Base-by-base conservation (phyloP, 768 basidiomycete genomes). In the Symmetrospora coprosmae region DNA sequence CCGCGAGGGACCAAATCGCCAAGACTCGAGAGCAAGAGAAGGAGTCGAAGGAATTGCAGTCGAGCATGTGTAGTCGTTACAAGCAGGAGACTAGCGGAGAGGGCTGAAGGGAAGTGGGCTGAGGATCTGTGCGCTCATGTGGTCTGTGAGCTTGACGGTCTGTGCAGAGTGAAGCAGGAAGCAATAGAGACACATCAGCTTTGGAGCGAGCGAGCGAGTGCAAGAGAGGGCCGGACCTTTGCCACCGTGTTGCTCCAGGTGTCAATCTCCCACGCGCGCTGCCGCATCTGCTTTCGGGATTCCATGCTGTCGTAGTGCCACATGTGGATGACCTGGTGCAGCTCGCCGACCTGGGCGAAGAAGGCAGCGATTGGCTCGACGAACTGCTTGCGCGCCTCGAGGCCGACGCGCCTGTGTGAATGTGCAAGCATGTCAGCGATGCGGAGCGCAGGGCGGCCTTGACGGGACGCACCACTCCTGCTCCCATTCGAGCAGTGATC, bases 401-500 rank as follows among this genome's bases (percentile, higher is more conserved):
- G 86, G 9, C 94, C 94, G 70, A 78, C 79, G 63, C 90, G 81
- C 92, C 88, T 90, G 63, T 40, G 39, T 35, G 9, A 17, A 46
- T n/a, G 0, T 2, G 5, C 19, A 5, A 0, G 51, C 66, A 13
- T 34, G n/a, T n/a, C n/a, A n/a, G n/a, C n/a, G n/a, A n/a, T n/a
- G n/a, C n/a, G n/a, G n/a, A n/a, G n/a, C n/a, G n/a, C n/a, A n/a
- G n/a, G n/a, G n/a, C n/a, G n/a, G n/a, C n/a, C n/a, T n/a, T n/a
- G n/a, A n/a, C n/a, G n/a, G n/a, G n/a, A n/a, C n/a, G n/a, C n/a
- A 89, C 89, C 94, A 97, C 63, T 87, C 79, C 56, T 81, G 78
- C 71, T 97, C 94, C 94, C 94, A 97, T 68, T 97, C 90, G 55
- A 97, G 74, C 52, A 97, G 76, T 6, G 84, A 82, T 7, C 94